A percentile compares a stretch with the other conserved stretches of the same genome.
phyloP scores from a whole-genome alignment of 768 basidiomycete genomes.

The Lentinus brumalis region DNA sequence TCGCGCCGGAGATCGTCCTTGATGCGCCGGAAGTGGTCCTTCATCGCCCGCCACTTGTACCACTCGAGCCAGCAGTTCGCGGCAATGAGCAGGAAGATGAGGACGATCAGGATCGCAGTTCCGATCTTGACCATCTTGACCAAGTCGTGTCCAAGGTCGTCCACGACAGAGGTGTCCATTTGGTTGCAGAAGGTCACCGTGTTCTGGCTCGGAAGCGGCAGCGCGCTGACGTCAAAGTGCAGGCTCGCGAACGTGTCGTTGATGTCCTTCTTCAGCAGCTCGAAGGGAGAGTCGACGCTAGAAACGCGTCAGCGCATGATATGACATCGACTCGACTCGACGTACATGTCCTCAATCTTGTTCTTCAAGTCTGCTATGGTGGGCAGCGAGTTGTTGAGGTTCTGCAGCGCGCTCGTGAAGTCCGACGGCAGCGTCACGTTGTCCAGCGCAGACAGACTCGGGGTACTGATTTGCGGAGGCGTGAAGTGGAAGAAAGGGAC shows the following conservation, averaged over 20 bases:
- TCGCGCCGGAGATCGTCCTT: slow-evolving; percentile 79
- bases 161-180: slow-evolving; percentile 83
- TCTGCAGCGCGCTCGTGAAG: slow-evolving; percentile 71
- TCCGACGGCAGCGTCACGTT: slow-evolving; percentile 80
- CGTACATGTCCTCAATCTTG: slow-evolving; percentile 67
- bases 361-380: slow-evolving; percentile 75
- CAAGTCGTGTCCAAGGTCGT: slow-evolving; percentile 82
- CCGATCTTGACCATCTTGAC: slow-evolving; percentile 80
- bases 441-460: slow-evolving; percentile 70
- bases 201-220: slow-evolving; percentile 77
- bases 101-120: slow-evolving; percentile 67
- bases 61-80: slow-evolving; percentile 80
- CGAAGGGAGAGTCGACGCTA: slow-evolving; percentile 86
- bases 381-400: slow-evolving; percentile 81
- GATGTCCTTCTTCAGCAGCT: slow-evolving; percentile 84
- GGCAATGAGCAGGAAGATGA: slow-evolving; percentile 73
- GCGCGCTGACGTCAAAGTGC: slow-evolving; percentile 65
- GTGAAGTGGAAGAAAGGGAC: slow-evolving; percentile 69
- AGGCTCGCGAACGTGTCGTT: slow-evolving; percentile 82
- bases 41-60: slow-evolving; percentile 83
- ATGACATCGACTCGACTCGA: slow-evolving; percentile 7
- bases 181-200: slow-evolving; percentile 72
- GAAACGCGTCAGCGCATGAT: background rate
- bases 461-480: slow-evolving; percentile 72
- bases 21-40: slow-evolving; percentile 63